Conservation (phyloP, 1,284 basidiomycete species). For the Mycena sp. region DNA sequence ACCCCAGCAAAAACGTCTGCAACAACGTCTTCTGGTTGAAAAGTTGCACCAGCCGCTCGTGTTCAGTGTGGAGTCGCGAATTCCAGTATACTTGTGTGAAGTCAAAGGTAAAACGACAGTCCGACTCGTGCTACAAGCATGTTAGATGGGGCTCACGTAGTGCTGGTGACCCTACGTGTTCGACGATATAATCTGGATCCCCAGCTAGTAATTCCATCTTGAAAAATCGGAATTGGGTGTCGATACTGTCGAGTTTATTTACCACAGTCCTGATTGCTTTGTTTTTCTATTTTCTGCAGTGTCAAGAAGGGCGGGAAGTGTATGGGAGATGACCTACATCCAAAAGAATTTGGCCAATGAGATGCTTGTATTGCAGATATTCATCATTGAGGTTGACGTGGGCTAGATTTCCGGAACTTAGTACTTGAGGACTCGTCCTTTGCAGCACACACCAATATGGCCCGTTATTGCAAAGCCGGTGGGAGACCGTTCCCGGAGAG, state of each 20-base stretch:
- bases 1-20: constrained; percentile 98
- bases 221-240: constrained; percentile 92
- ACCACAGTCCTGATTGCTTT: constrained; percentile 85
- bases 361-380: constrained; percentile 90
- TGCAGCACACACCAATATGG: constrained; percentile 78
- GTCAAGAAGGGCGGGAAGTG: constrained; percentile 15
- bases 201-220: constrained; percentile 98
- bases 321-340: constrained; percentile 70
- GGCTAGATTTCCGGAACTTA: constrained; percentile 47
- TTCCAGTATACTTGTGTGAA: constrained; percentile 99
- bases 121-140: constrained; percentile 75
- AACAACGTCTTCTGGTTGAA: constrained; percentile 82
- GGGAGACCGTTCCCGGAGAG: constrained; percentile 82
- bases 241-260: constrained; percentile 93
- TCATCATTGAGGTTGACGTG: constrained; percentile 93
- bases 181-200: constrained; percentile 84
- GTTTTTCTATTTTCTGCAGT: constrained; percentile 75
- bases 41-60: constrained; percentile 80
- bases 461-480: constrained; percentile 90
- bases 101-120: constrained; percentile 92
- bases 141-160: constrained; percentile 12
- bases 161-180: constrained; percentile 69
- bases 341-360: constrained; percentile 92
- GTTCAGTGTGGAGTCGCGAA: constrained; percentile 92
- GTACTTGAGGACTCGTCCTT: not conserved